Conservation (phyloP, 257 asterid genomes). For the Solanum rostratum region DNA sequence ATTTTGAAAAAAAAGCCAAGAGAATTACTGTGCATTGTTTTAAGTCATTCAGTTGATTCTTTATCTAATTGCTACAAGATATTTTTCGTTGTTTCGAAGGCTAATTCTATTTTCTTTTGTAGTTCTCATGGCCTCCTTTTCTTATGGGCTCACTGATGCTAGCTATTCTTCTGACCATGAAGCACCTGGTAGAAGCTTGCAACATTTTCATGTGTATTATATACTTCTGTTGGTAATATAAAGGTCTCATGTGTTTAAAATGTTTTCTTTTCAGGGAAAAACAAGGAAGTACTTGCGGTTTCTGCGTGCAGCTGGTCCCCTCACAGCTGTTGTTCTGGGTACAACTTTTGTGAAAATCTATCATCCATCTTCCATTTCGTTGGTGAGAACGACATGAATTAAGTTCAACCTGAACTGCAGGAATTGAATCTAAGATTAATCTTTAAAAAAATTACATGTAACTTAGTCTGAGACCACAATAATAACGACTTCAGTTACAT, state of each 20-base stretch:
- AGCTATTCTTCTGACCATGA: slow-evolving; percentile 75
- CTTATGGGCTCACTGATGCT: slow-evolving; percentile 75
- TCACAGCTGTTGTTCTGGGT: slow-evolving; percentile 89
- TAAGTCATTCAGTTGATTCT: not conserved
- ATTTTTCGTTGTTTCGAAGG: not conserved
- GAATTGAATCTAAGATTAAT: not conserved
- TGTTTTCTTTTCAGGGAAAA: slow-evolving; percentile 56
- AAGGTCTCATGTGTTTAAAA: slow-evolving; percentile 1
- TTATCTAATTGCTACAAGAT: not conserved
- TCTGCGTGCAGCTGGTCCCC: slow-evolving; percentile 93
- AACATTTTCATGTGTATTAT: slow-evolving; percentile 1
- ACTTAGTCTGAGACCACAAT: not conserved
- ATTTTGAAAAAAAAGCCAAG: not conserved
- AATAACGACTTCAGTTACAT: not conserved
- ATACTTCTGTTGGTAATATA: slow-evolving; percentile 3
- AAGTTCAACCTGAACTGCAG: slow-evolving; percentile 1
- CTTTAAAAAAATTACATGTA: not conserved
- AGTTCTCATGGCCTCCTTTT: slow-evolving; percentile 95
- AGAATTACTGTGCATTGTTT: not conserved
- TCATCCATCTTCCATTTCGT: slow-evolving; percentile 74
- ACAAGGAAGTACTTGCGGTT: slow-evolving; percentile 55
- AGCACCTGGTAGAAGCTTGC: slow-evolving; percentile 59
- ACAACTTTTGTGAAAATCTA: slow-evolving; percentile 57
- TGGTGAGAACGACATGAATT: slow-evolving; percentile 54
- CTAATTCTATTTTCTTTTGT: slow-evolving; percentile 5